Evolutionary conservation across 768 basidiomycete species (phyloP), one percentile per base, ranked within the genome.

Genomic region (Royoungia palumana): DNA sequence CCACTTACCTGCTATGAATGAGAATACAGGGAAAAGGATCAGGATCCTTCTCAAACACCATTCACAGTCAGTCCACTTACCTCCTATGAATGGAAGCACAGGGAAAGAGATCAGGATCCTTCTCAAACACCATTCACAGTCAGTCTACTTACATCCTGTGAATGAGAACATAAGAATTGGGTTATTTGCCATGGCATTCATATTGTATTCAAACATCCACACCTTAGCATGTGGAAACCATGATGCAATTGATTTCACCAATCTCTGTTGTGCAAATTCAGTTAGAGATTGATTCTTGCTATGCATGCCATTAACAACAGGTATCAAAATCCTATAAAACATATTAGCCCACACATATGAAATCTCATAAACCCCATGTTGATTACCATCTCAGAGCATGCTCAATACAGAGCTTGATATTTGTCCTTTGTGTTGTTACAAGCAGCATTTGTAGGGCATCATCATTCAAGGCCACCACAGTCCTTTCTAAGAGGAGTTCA

Each of bases 201-300:
- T 8, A 25, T 8, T 35, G 13, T 2, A 22, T 22, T 6, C 17
- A 35, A 12, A n/a, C 5, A 17, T 24, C 14, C 25, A 19, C 37
- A 45, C 44, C n/a, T 27, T 6, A 3, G 13, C 37, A 11, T 45
- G 35, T 13, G 44, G 44, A 45, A 45, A 45, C 44, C 44, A 44
- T 25, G 4, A 16, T 25, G 16, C 24, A 25, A 25, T 27, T 6
- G 12, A 16, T n/a, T 20, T 5, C n/a, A 36, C 21, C 25, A 45
- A 6, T 16, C 4, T 6, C 10, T 35, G 11, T 13, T 36, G 35
- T 4, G 24, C 4, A 17, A 10, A n/a, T n/a, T 35, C 2, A 1
- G 32, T 14, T 9, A 36, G 14, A 24, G 35, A 13, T 24, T 5
- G n/a, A 16, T 27, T 20, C 12, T 22, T 27, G 4, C 2, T 14